Base-by-base conservation (phyloP, 306 rosid genomes). In the Senna tora region DNA sequence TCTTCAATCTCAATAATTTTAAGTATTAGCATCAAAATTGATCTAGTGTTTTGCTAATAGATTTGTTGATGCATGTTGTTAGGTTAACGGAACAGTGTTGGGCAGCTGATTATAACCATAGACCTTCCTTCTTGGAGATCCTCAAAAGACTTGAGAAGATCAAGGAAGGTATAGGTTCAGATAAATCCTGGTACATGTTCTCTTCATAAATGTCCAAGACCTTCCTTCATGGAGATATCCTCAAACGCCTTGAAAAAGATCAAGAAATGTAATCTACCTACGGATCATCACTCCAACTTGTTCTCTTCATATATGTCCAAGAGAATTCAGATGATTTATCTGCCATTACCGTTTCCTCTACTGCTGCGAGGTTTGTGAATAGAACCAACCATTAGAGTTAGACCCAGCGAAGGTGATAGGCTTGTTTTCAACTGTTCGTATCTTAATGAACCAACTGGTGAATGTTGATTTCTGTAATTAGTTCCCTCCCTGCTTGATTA, bases 71-170 rank as follows among this genome's bases (percentile, higher is more conserved):
- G 69, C 43, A 75, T 76, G 57, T 79, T 76, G 41, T 53, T 36
- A 95, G 99, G 71, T 88, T 95, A 77, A 91, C 92, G 11, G 89
- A 79, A 63, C 89, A 81, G 70, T 91, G 97, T 79, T 95, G 99
- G 99, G 82, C 87, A 21, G 59, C 87, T 64, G 99, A 95, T 84
- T 78, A 85, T 91, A 92, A 75, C 79, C 86, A 69, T 69, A 91
- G 99, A 75, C 99, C 99, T 34, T 69, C 92, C 43, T 95, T 95
- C 88, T 80, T 95, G 84, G 97, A 91, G 15, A 95, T 95, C 76
- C 97, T 95, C 76, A 91, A 91, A 65, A 83, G 77, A 72, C 97
- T 95, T 50, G 99, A 95, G 79, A 91, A 81, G 90, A 72, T 85
- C 41, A 95, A 95, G 81, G 97, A 88, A 75, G 78, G 54, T 71